Base-by-base conservation (phyloP, 768 basidiomycete genomes). In the Cyathus striatus region DNA sequence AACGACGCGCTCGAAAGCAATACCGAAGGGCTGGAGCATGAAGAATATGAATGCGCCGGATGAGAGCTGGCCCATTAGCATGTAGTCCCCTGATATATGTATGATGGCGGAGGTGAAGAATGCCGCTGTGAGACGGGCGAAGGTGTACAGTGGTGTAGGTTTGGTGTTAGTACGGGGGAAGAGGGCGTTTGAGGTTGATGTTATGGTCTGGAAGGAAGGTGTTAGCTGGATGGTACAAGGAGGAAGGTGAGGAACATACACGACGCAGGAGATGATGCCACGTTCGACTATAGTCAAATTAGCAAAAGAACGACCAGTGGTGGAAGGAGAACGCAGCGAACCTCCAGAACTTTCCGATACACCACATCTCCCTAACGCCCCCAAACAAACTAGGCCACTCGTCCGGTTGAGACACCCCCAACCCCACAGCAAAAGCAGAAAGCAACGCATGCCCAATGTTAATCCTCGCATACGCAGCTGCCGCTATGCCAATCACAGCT, bases 91-190 rank as follows among this genome's bases (percentile, higher is more conserved):
- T 2, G 56, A 53, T 18, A 51, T 40, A 41, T 69, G 68, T 36
- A 63, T 55, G 34, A 60, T 17, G 5, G 59, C 66, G 14, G 61
- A 60, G 23, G 66, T 46, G 40, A 60, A 44, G 52, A 69, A 69
- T 5, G 56, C 59, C 16, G 46, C 49, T 23, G 47, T 48, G 2
- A 60, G 46, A 41, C 48, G 49, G 9, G 49, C 36, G n/a, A 51
- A n/a, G n/a, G n/a, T n/a, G n/a, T n/a, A n/a, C n/a, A n/a, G n/a
- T n/a, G n/a, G 47, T 30, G 27, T 9, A n/a, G 27, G n/a, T 30
- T 9, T n/a, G 9, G n/a, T 30, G 27, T n/a, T 30, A 9, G 9
- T 30, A 30, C 27, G 27, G n/a, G 27, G 27, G 27, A 30, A n/a
- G n/a, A 9, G 27, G 9, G n/a, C 9, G 9, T 9, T 9, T 9